Percentiles rank a stretch among this genome's conserved stretches.
Conservation (phyloP, 2,329 filamentous ascomycete genomes). For the Penicillium aurantiogriseum region DNA sequence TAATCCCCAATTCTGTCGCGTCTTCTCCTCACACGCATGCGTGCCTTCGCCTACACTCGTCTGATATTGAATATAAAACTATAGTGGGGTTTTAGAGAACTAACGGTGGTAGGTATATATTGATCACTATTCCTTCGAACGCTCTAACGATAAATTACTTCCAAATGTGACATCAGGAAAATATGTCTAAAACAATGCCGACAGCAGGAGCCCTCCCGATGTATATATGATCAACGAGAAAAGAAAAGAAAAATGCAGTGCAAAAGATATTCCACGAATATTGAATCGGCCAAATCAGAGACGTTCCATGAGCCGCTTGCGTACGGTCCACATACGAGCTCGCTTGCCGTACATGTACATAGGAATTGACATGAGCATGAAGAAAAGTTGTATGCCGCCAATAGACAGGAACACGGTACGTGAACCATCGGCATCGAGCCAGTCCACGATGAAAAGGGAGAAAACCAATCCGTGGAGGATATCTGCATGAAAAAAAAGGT, state of each 20-base stretch:
- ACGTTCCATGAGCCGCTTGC: constrained; percentile 82
- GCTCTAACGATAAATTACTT: neutral
- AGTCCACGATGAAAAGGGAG: constrained; percentile 79
- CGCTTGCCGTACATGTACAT: constrained; percentile 95
- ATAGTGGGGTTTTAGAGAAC: neutral
- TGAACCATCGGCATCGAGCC: constrained; percentile 73
- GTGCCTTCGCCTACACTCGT: too few relatives aligned
- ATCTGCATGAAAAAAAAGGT: constrained; percentile 44
- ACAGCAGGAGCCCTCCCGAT: neutral
- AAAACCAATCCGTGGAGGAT: constrained; percentile 88
- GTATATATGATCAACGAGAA: neutral
- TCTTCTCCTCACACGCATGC: too few relatives aligned
- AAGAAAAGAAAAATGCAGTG: neutral
- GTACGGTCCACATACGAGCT: constrained; percentile 88
- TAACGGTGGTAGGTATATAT: neutral
- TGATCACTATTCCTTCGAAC: neutral
- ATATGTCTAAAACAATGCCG: neutral
- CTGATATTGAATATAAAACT: too few relatives aligned
- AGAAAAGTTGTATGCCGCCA: constrained; percentile 78
- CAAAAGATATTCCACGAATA: neutral
- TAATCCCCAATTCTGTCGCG: too few relatives aligned
- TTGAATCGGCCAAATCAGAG: constrained; percentile 43
- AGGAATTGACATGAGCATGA: constrained; percentile 73
- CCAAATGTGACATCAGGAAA: neutral
- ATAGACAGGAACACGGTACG: constrained; percentile 78